Percentiles rank a stretch among this genome's conserved stretches.
phyloP scores from a whole-genome alignment of 1,284 basidiomycete species.

The Vanrija pseudolonga region DNA sequence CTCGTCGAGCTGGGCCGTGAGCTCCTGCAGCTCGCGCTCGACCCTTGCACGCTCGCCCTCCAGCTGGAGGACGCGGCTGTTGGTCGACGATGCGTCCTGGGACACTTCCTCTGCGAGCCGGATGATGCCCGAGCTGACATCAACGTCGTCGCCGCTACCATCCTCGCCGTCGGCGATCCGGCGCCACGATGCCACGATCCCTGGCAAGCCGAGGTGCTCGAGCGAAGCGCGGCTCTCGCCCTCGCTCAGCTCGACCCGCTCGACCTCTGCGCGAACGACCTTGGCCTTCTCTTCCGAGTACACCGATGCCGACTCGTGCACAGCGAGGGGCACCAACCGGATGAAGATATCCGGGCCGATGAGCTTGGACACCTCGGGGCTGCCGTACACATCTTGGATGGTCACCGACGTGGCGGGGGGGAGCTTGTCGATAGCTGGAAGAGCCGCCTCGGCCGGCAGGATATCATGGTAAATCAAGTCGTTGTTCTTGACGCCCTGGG shows the following conservation, averaged over 20 bases:
- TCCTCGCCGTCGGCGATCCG: constrained; percentile 65
- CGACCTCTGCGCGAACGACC: constrained; percentile 81
- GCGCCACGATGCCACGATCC: constrained; percentile 69
- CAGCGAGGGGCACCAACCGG: constrained; percentile 83
- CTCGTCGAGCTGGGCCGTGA: constrained; percentile 64
- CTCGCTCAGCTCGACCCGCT: constrained; percentile 78
- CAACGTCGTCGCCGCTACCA: constrained; percentile 50
- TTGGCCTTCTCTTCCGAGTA: constrained; percentile 99
- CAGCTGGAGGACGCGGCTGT: constrained; percentile 58
- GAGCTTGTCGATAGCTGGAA: constrained; percentile 76
- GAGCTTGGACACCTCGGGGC: constrained; percentile 88
- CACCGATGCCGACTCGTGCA: constrained; percentile 92
- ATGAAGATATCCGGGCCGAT: constrained; percentile 91
- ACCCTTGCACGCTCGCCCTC: constrained; percentile 62
- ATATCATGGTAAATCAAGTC: constrained; percentile 98
- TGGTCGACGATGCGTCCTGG: constrained; percentile 58
- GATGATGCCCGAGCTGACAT: constrained; percentile 67
- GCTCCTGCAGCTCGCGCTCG: constrained; percentile 59
- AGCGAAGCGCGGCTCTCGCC: constrained; percentile 74
- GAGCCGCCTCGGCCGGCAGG: constrained; percentile 71
- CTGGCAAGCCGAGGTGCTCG: constrained; percentile 77
- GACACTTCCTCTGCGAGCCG: constrained; percentile 72
- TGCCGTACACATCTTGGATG: constrained; percentile 90
- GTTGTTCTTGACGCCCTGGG: constrained; percentile 80
- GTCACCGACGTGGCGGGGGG: constrained; percentile 74